Evolutionary conservation across 768 basidiomycete genomes (phyloP), one percentile per base, ranked within the genome.

Genomic region (Boletellus emodensis): DNA sequence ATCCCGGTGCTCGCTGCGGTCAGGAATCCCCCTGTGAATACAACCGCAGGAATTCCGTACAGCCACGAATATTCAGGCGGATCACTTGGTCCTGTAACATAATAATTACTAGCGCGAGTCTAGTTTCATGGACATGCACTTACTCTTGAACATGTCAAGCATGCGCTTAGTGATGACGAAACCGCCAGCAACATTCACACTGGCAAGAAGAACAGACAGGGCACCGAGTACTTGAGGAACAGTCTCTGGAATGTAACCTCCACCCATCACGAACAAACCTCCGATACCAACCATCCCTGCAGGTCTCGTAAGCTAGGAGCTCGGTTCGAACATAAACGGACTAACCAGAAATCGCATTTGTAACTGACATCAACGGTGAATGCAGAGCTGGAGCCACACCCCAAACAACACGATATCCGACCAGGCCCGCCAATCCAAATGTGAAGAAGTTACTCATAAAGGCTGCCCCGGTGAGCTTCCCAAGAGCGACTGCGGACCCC

Each of bases 381-480:
- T 94, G 91, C 44, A 93, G 68, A 15, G 91, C 90, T 36, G 91
- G 91, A 26, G 86, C 80, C 38, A 94, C 91, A 51, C 87, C 87
- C 90, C 90, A 94, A 15, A 94, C 84, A 4, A 92, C 90, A 59
- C 90, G 83, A 62, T 91, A 92, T 15, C 91, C 91, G 46, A 93
- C 87, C 38, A 93, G 63, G 24, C 88, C 85, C 39, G 91, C 91
- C 55, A 94, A 75, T 17, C 91, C 90, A 61, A 94, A 91, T 1
- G 87, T 90, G 62, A 92, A 91, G 68, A 93, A 89, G 62, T 84
- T 88, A 58, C 81, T 80, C 91, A 94, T 94, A 67, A 94, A 93
- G 1, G 82, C 81, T 15, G 85, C 80, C 4, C 87, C 84, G 0
- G 91, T 90, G 40, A 83, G 68, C 62, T 90, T 91, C 40, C 90